Evolutionary conservation across 495 filamentous ascomycete species (phyloP).

Genomic region (Aspergillus affinis): DNA sequence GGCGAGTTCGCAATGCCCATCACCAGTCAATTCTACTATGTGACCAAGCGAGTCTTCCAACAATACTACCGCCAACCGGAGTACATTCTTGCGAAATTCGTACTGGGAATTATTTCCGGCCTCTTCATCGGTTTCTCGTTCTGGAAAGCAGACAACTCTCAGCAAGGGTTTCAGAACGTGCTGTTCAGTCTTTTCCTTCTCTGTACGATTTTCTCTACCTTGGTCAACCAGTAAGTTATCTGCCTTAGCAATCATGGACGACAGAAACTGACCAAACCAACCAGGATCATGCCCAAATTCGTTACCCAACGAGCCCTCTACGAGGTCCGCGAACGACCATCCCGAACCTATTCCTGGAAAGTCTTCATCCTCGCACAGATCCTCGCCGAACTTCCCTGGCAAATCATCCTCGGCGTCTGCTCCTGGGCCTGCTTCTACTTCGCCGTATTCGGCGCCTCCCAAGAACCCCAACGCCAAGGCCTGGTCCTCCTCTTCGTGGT

Average conservation of each 20-base stretch:
- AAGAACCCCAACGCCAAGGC: slow-evolving; percentile 42
- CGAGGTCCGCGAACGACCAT: slow-evolving; percentile 50
- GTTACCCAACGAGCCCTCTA: slow-evolving; percentile 49
- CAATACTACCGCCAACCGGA: slow-evolving; percentile 53
- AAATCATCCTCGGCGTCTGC: slow-evolving; percentile 41
- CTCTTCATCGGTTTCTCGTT: slow-evolving; percentile 91
- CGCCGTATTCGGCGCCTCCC: slow-evolving; percentile 38
- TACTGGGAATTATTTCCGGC: slow-evolving; percentile 47
- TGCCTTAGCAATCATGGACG: not conserved
- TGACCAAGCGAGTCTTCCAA: slow-evolving; percentile 45
- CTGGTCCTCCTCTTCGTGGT: slow-evolving; percentile 53
- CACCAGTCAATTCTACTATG: slow-evolving; percentile 43
- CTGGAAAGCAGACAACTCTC: slow-evolving; percentile 62
- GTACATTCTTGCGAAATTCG: slow-evolving; percentile 50
- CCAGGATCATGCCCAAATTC: slow-evolving; percentile 48
- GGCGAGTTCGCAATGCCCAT: slow-evolving; percentile 55
- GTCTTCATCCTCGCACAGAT: slow-evolving; percentile 51
- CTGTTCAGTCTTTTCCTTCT: slow-evolving; percentile 83
- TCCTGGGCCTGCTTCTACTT: slow-evolving; percentile 52
- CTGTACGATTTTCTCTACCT: slow-evolving; percentile 67
- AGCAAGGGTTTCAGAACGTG: slow-evolving; percentile 79
- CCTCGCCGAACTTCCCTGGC: slow-evolving; percentile 52
- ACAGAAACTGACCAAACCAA: not conserved
- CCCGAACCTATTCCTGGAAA: slow-evolving; percentile 52
- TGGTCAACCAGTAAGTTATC: slow-evolving; percentile 49